A percentile compares a stretch with the other conserved stretches of the same genome.
Evolutionary conservation across 1,284 basidiomycete genomes (phyloP).

Genomic region (Testicularia cyperi): DNA sequence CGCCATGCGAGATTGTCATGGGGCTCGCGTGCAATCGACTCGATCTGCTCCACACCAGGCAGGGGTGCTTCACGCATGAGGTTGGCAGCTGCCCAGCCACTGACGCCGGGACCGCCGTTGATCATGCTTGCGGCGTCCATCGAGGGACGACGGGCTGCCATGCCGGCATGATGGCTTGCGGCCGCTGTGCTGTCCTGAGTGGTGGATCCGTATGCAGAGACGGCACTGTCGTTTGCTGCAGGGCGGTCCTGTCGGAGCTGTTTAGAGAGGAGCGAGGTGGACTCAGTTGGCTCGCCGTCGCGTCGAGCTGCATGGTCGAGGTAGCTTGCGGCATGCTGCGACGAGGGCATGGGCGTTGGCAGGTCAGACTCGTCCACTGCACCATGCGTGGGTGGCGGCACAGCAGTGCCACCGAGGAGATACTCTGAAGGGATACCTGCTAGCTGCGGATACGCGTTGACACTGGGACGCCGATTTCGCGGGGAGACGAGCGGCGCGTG

Average conservation of each 20-base stretch:
- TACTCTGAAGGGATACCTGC: slow-evolving; percentile 38
- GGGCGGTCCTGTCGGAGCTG: neutral
- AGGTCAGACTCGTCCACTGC: neutral
- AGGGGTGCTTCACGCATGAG: slow-evolving; percentile 26
- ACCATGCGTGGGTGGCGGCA: slow-evolving; percentile 4
- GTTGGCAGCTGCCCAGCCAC: slow-evolving; percentile 36
- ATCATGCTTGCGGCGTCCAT: slow-evolving; percentile 19
- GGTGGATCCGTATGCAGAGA: slow-evolving; percentile 14
- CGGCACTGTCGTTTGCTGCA: slow-evolving; percentile 1
- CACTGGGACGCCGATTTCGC: slow-evolving; percentile 21
- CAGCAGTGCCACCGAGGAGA: slow-evolving; percentile 31
- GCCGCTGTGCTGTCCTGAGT: neutral
- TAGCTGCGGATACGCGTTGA: slow-evolving; percentile 34
- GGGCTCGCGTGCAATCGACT: slow-evolving; percentile 31
- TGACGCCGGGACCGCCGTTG: slow-evolving; percentile 21
- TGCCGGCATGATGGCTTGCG: too few relatives aligned
- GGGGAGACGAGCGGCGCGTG: slow-evolving; percentile 17
- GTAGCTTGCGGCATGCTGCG: slow-evolving; percentile 4
- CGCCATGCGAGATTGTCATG: slow-evolving; percentile 37
- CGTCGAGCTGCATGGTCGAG: neutral
- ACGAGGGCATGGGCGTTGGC: too few relatives aligned
- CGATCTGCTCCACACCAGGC: slow-evolving; percentile 38
- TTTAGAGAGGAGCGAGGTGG: slow-evolving; percentile 14
- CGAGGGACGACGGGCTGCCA: slow-evolving; percentile 15
- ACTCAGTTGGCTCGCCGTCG: slow-evolving; percentile 7